Evolutionary conservation across 208 protist species (phyloP), one percentile per base, ranked within the genome.

Genomic region (Wallacemonas sp.): DNA sequence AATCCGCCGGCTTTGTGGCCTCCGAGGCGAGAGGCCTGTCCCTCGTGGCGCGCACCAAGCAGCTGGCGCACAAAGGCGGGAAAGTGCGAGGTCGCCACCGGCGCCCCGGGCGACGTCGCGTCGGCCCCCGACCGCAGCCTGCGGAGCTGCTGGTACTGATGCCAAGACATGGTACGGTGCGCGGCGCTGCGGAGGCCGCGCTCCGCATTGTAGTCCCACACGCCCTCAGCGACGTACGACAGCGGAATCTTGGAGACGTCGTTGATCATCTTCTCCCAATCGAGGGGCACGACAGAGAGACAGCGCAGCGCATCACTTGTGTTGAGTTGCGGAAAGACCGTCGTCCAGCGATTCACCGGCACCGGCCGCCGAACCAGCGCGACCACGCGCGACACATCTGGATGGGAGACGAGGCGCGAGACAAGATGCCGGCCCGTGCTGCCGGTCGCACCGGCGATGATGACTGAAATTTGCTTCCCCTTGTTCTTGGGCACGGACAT

Each of bases 361-460:
- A 89, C 79, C 7, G 80, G 77, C 42, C 80, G 72, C 14, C 77
- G 82, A n/a, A 77, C 68, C 14, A 89, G 69, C 1, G 79, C 80
- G 5, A 92, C 81, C 11, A 88, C 86, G 5, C 86, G 81, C 32
- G 61, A 74, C 12, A 87, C 75, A 49, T 82, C 74, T 0, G 77
- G 82, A 63, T 89, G 80, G 12, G 86, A 86, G 7, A 88, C 81
- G 12, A 92, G 76, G 1, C 72, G 74, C 11, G 79, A 80, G 22
- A 92, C 86, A 5, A 89, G 64, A 16, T 92, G 74, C 28, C 84
- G 69, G 1, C 86, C 82, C 8, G 70, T 77, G 52, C 62, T 87
- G 22, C 80, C 78, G 4, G 77, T 92, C 16, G 81, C 82, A 16
- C 83, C 81, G n/a, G 81, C 86, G 25, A 89, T 57, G 23, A 88